Evolutionary conservation across 768 basidiomycete genomes (phyloP).

Genomic region (Auriculariales sp.): DNA sequence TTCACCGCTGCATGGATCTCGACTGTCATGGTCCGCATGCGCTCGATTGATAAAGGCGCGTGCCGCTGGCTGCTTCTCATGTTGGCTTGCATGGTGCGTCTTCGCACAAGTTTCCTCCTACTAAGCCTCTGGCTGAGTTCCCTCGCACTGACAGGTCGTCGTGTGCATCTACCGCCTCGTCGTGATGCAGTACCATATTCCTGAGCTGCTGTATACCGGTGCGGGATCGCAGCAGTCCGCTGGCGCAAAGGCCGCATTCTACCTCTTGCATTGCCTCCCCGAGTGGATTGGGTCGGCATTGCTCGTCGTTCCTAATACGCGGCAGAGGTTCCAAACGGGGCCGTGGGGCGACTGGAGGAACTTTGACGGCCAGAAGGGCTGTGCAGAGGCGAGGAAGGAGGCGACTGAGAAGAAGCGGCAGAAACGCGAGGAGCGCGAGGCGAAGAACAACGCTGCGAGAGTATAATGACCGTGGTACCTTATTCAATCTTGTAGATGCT

Average conservation of each 20-base stretch:
- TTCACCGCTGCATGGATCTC: too few species aligned
- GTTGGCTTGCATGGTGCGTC: not conserved
- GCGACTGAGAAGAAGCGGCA: not conserved
- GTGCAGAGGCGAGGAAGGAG: not conserved
- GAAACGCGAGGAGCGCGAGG: too few species aligned
- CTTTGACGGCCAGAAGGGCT: not conserved
- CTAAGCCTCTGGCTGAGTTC: not conserved
- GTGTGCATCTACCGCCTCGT: not conserved
- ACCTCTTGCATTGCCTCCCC: not conserved
- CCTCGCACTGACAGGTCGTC: not conserved
- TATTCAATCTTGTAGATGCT: too few species aligned
- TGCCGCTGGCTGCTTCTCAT: not conserved
- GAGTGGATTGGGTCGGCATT: not conserved
- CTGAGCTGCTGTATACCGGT: not conserved
- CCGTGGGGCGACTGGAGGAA: not conserved
- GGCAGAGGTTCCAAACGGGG: not conserved
- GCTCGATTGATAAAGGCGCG: not conserved
- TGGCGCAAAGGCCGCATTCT: not conserved
- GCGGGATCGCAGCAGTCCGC: not conserved
- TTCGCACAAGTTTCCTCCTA: not conserved
- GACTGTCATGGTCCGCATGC: too few species aligned
- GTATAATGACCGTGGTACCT: too few species aligned
- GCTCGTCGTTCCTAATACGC: not conserved
- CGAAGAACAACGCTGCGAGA: too few species aligned
- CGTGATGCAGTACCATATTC: not conserved